phyloP scores from a whole-genome alignment of 1,284 basidiomycete species.

The Pholiota adiposa region DNA sequence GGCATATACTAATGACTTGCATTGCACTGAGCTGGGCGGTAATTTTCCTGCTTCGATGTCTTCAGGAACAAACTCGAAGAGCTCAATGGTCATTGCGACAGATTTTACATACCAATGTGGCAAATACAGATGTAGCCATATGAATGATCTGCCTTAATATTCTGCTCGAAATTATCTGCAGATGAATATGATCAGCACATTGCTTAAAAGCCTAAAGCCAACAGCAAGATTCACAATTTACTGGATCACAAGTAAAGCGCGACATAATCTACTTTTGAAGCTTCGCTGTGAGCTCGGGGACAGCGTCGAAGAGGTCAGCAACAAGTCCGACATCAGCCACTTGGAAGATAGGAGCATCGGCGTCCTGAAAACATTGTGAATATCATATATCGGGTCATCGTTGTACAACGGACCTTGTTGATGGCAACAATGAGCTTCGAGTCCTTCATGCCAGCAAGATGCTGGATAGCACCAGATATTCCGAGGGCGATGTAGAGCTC shows the following conservation, averaged over 20 bases:
- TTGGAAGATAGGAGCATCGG: slow-evolving; percentile 99
- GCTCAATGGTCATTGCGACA: too few relatives aligned
- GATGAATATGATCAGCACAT: too few relatives aligned
- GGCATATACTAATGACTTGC: too few relatives aligned
- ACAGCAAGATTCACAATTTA: not conserved
- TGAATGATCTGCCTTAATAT: too few relatives aligned
- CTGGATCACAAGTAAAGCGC: not conserved
- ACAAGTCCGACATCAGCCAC: slow-evolving; percentile 96
- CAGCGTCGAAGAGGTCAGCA: slow-evolving; percentile 87
- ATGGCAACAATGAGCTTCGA: slow-evolving; percentile 98
- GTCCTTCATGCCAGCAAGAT: slow-evolving; percentile 99
- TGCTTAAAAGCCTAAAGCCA: too few relatives aligned
- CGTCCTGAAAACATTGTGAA: slow-evolving; percentile 60
- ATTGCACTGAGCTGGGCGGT: not conserved
- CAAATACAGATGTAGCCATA: too few relatives aligned
- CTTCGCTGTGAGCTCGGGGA: slow-evolving; percentile 88
- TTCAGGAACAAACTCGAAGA: too few relatives aligned
- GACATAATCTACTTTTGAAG: slow-evolving; percentile 55
- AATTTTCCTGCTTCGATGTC: too few relatives aligned
- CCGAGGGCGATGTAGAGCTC: slow-evolving; percentile 96
- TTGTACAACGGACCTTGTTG: slow-evolving; percentile 76
- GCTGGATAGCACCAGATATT: slow-evolving; percentile 98
- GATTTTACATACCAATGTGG: too few relatives aligned
- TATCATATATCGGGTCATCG: not conserved
- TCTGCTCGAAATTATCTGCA: too few relatives aligned